phyloP scores from a whole-genome alignment of 768 basidiomycete genomes.

The Hygrophorus pudorinus region DNA sequence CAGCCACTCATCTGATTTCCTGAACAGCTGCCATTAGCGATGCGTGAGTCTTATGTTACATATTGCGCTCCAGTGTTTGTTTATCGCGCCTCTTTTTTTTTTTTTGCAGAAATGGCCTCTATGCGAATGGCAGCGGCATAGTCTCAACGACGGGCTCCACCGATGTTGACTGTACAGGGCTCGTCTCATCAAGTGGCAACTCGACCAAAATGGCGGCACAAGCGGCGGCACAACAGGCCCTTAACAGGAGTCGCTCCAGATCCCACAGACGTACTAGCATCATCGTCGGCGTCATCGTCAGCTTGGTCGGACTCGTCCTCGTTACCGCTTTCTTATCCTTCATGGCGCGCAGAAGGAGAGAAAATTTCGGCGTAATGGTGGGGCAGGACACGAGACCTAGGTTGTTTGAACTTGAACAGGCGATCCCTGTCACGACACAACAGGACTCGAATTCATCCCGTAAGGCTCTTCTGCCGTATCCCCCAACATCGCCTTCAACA shows the following conservation, averaged over 20 bases:
- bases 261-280: slow-evolving; percentile 14
- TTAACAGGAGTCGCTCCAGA: neutral
- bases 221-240: slow-evolving; percentile 10
- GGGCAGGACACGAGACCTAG: slow-evolving; percentile 8
- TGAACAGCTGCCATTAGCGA: slow-evolving; percentile 29
- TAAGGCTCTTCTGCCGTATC: too few species aligned
- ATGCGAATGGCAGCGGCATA: slow-evolving; percentile 15
- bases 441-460: too few species aligned
- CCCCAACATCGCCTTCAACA: too few species aligned
- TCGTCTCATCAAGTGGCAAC: slow-evolving; percentile 17
- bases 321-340: slow-evolving; percentile 12
- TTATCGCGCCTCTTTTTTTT: slow-evolving; percentile 1
- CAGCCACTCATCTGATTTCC: slow-evolving; percentile 2
- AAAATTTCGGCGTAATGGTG: neutral
- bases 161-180: slow-evolving; percentile 20
- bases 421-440: neutral
- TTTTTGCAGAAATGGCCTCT: slow-evolving; percentile 22
- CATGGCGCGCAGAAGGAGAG: slow-evolving; percentile 8
- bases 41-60: slow-evolving; percentile 24
- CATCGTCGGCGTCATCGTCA: slow-evolving; percentile 22
- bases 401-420: slow-evolving; percentile 8
- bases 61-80: too few species aligned
- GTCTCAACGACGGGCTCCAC: slow-evolving; percentile 19
- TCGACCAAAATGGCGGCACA: slow-evolving; percentile 11
- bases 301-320: slow-evolving; percentile 20